These are phyloP conservation scores for Scheffersomyces quercinus DNA, from an alignment of 1,139 yeast species.

Conservation along the genomic window DNA sequence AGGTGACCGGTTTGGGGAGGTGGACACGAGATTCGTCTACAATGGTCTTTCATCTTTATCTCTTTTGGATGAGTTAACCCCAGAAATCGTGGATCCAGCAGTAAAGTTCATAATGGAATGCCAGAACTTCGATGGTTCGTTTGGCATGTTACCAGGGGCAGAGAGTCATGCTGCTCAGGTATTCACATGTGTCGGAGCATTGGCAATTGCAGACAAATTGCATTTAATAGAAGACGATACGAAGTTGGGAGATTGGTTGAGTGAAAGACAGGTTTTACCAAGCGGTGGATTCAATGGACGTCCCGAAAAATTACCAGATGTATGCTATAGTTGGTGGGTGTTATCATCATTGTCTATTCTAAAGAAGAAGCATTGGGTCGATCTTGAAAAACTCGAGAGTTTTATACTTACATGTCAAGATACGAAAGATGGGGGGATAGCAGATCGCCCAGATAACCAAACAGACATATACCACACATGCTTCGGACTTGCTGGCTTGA, in stretches of 20 bases:
- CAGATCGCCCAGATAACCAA: conserved; percentile 88
- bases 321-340: conserved; percentile 98
- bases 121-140: conserved; percentile 93
- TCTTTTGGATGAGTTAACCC: conserved; percentile 63
- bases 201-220: conserved; percentile 67
- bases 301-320: conserved; percentile 95
- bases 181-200: conserved; percentile 80
- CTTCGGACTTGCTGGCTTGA: conserved; percentile 86
- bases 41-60: conserved; percentile 76
- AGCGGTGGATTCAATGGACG: conserved; percentile 95
- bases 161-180: conserved; percentile 96
- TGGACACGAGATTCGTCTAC: conserved; percentile 88
- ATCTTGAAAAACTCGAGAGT: conserved; percentile 53
- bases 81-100: conserved; percentile 63
- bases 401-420: conserved; percentile 85
- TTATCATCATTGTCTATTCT: conserved; percentile 75
- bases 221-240: conserved; percentile 51
- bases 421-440: conserved; percentile 76
- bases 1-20: conserved; percentile 91
- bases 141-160: conserved; percentile 91
- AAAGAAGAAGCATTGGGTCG: conserved; percentile 71
- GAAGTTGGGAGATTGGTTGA: conserved; percentile 75
- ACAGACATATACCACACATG: conserved; percentile 92
- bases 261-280: conserved; percentile 81
- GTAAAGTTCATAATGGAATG: conserved; percentile 66